Percentiles rank a stretch among this genome's conserved stretches.
Conservation (phyloP, 208 protist species). For the Crithidia bombi region DNA sequence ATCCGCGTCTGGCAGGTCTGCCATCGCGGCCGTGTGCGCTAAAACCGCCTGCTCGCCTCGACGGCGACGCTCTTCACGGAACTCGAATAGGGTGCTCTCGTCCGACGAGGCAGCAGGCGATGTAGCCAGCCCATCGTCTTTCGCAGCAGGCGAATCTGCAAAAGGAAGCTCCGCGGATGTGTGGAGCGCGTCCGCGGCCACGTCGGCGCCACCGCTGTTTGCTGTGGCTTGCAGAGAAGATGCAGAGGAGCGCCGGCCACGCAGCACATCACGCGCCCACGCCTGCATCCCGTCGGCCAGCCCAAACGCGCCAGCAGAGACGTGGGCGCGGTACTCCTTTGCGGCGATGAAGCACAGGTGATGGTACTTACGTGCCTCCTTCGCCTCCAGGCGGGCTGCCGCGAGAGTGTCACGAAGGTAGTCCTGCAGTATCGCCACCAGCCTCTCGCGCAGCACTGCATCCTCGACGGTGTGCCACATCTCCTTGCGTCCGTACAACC, state of each 20-base stretch:
- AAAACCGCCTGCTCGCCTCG: conserved; percentile 57
- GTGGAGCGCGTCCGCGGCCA: neutral
- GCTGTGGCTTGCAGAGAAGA: neutral
- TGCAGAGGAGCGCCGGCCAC: conserved; percentile 10
- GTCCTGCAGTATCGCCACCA: conserved; percentile 78
- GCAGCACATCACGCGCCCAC: conserved; percentile 45
- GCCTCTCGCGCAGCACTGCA: conserved; percentile 68
- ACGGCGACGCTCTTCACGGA: conserved; percentile 48
- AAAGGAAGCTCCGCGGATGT: neutral
- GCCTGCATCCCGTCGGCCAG: conserved; percentile 41
- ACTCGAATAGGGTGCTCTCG: conserved; percentile 27
- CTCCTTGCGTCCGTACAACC: conserved; percentile 87
- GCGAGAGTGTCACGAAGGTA: conserved; percentile 79
- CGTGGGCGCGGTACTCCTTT: conserved; percentile 65
- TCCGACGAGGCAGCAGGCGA: neutral
- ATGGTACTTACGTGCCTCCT: conserved; percentile 71
- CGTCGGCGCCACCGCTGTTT: neutral
- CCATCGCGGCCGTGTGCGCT: conserved; percentile 64
- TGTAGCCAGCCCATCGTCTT: neutral
- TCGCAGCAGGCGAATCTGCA: neutral
- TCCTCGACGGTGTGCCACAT: conserved; percentile 73
- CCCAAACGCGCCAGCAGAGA: conserved; percentile 59
- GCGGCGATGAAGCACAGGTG: conserved; percentile 57
- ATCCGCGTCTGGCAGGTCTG: conserved; percentile 45
- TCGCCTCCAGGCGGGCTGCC: conserved; percentile 61